Conservation (phyloP, 441 rosid species). For the Aleurites moluccanus region DNA sequence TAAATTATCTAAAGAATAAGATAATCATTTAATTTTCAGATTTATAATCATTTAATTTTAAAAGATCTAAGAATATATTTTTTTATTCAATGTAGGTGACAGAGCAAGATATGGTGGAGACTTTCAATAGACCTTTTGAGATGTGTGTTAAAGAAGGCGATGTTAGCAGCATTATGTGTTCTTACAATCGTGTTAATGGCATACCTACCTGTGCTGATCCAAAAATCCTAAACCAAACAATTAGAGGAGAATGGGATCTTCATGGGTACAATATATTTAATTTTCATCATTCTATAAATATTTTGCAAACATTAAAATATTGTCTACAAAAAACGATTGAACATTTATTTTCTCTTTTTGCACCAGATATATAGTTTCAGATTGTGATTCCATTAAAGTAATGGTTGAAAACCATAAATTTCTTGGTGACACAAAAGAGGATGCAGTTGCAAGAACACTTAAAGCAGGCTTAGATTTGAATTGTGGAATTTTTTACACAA, state of each 20-base stretch:
- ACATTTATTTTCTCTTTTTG: not conserved
- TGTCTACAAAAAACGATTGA: not conserved
- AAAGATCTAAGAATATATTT: too few relatives aligned
- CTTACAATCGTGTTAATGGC: slow-evolving; percentile 66
- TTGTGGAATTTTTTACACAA: slow-evolving; percentile 37
- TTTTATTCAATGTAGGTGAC: slow-evolving; percentile 36
- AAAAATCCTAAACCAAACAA: slow-evolving; percentile 37
- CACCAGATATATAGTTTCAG: slow-evolving; percentile 51
- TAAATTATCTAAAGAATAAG: slow-evolving; percentile 26
- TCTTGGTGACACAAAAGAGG: slow-evolving; percentile 36
- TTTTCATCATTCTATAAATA: not conserved
- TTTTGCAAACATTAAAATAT: too few relatives aligned
- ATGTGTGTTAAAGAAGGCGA: slow-evolving; percentile 65
- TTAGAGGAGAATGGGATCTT: slow-evolving; percentile 56
- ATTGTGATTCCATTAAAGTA: slow-evolving; percentile 57
- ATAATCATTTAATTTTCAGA: too few relatives aligned
- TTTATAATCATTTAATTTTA: too few relatives aligned
- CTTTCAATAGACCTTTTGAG: slow-evolving; percentile 60
- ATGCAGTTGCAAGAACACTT: slow-evolving; percentile 42
- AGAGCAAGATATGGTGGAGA: slow-evolving; percentile 62
- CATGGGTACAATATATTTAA: slow-evolving; percentile 32
- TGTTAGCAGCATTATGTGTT: slow-evolving; percentile 68
- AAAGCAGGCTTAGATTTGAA: slow-evolving; percentile 55
- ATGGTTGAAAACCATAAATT: slow-evolving; percentile 15
- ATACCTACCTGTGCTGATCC: slow-evolving; percentile 66